phyloP scores from a whole-genome alignment of 2,329 filamentous ascomycete species.

The Aspergillus viridinutans region DNA sequence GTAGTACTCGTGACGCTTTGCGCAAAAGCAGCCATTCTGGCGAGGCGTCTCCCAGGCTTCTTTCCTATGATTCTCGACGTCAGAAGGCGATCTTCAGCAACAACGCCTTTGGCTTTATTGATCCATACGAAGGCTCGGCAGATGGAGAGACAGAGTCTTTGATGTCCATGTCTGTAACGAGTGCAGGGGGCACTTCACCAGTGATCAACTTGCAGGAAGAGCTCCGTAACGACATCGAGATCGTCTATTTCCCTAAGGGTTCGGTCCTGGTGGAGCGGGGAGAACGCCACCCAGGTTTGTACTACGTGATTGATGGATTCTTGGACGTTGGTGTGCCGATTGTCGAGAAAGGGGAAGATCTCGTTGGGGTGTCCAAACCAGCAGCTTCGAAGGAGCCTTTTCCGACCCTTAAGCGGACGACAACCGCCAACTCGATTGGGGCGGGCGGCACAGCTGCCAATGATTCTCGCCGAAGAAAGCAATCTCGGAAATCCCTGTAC shows the following conservation, averaged over 20 bases:
- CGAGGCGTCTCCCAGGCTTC: slow-evolving; percentile 77
- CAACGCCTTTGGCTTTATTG: slow-evolving; percentile 89
- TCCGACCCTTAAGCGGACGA: slow-evolving; percentile 43
- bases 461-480: slow-evolving; percentile 36
- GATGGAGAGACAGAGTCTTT: slow-evolving; percentile 87
- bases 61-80: slow-evolving; percentile 76
- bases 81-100: slow-evolving; percentile 79
- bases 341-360: slow-evolving; percentile 53
- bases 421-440: slow-evolving; percentile 37
- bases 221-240: slow-evolving; percentile 87
- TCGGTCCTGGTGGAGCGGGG: slow-evolving; percentile 94
- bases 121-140: slow-evolving; percentile 65
- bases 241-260: slow-evolving; percentile 93
- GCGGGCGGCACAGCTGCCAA: slow-evolving; percentile 17
- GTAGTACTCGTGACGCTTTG: slow-evolving; percentile 59
- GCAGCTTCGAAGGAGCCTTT: slow-evolving; percentile 36
- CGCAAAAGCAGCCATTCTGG: slow-evolving; percentile 64
- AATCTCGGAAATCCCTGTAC: slow-evolving; percentile 68
- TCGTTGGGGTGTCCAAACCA: slow-evolving; percentile 32
- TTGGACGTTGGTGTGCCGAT: slow-evolving; percentile 85
- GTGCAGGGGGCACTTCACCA: slow-evolving; percentile 58
- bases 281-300: slow-evolving; percentile 91
- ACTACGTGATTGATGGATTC: slow-evolving; percentile 97
- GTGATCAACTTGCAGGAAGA: slow-evolving; percentile 69
- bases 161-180: slow-evolving; percentile 62